Base-by-base conservation (phyloP, 495 filamentous ascomycete genomes). In the Aspergillus sclerotiicarbonarius region DNA sequence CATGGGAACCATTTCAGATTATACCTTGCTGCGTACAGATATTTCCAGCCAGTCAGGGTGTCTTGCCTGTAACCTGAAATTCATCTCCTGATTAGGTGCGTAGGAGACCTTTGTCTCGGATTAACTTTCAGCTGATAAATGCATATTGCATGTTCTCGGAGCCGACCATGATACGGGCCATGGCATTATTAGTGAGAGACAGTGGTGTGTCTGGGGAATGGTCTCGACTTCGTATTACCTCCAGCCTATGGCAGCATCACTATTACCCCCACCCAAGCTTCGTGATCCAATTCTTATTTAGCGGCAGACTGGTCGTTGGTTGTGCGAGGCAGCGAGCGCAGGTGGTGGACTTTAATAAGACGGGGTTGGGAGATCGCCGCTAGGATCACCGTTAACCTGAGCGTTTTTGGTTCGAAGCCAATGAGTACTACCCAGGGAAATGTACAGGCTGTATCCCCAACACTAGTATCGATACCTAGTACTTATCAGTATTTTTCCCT, bases 361-460 rank as follows among this genome's bases (percentile, higher is more conserved):
- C 57, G 53, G 54, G 54, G 53, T 63, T 62, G 47, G 56, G 50
- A 65, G 72, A 75, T 75, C 72, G 67, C 67, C 71, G 64, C 71
- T 67, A 75, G 71, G 67, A 72, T 72, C 70, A 67, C 64, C 67
- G 52, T 57, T 60, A 41, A 51, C 41, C 20, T 56, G 60, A 60
- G 56, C 45, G 37, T 60, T 59, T 61, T 61, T 31, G 47, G 47
- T 18, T 39, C 13, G 33, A 35, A 35, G 33, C 9, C 33, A 35
- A 10, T 10, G 33, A n/a, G 9, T 35, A 35, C 3, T 13, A 10
- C 33, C 33, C 13, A 35, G 33, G 33, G 33, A 35, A 25, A 25
- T 25, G 5, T n/a, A n/a, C n/a, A n/a, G n/a, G n/a, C n/a, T n/a
- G n/a, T n/a, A n/a, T n/a, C n/a, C n/a, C n/a, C n/a, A n/a, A n/a